phyloP scores from a whole-genome alignment of 1,139 yeast genomes.

The Yamadazyma siamensis region DNA sequence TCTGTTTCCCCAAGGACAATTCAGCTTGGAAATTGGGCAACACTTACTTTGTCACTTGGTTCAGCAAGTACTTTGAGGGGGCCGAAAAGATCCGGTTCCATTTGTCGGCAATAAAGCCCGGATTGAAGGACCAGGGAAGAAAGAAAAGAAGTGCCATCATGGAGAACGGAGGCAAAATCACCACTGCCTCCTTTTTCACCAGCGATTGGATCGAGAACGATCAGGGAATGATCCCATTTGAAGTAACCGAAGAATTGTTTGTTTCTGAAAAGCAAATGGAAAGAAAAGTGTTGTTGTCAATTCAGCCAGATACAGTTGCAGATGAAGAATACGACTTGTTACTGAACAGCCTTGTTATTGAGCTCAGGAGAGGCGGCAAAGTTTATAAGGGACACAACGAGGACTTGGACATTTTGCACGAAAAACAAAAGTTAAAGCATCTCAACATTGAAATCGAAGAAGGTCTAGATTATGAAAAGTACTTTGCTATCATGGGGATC shows the following conservation, averaged over 20 bases:
- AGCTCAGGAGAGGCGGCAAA: conserved; percentile 53
- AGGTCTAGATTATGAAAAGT: conserved; percentile 61
- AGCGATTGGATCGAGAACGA: conserved; percentile 70
- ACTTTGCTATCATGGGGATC: conserved; percentile 60
- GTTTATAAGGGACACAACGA: conserved; percentile 58
- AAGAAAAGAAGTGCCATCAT: conserved; percentile 39
- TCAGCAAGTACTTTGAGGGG: conserved; percentile 53
- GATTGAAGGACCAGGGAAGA: conserved; percentile 52
- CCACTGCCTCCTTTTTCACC: conserved; percentile 53
- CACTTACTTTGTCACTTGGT: conserved; percentile 81
- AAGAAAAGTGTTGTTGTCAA: conserved; percentile 51
- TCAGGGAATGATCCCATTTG: conserved; percentile 63
- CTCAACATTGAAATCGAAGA: conserved; percentile 49
- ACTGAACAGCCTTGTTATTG: conserved; percentile 52
- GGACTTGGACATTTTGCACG: conserved; percentile 45
- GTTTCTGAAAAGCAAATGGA: conserved; percentile 35
- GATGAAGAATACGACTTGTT: conserved; percentile 64
- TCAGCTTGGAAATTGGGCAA: conserved; percentile 51
- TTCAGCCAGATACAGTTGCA: conserved; percentile 65
- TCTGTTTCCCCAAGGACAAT: conserved; percentile 75
- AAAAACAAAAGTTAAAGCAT: conserved; percentile 28
- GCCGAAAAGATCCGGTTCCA: conserved; percentile 64
- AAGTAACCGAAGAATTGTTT: conserved; percentile 61
- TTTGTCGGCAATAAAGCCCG: conserved; percentile 61
- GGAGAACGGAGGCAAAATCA: conserved; percentile 36